Evolutionary conservation across 179 eudicot genomes (phyloP), one percentile per base, ranked within the genome.

Genomic region (Silene vulgaris): DNA sequence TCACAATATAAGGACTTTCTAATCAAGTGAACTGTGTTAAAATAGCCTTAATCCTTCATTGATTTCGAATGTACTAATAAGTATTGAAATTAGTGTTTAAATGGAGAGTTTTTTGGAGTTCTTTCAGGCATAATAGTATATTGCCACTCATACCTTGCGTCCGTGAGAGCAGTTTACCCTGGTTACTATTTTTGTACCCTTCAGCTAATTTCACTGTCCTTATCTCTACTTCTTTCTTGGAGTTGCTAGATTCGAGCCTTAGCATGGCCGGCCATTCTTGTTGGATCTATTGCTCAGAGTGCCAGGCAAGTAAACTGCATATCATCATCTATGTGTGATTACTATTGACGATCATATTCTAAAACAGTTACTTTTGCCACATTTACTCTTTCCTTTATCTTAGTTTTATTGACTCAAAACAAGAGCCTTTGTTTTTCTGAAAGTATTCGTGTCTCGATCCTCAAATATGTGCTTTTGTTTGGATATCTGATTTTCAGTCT

Each of bases 201-300:
- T 71, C 62, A 29, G 57, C 70, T 59, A 30, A 21, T 13, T 50
- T 23, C 28, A 13, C 21, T 57, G 60, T 3, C 28, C 45, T 57
- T 50, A 9, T 61, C 32, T n/a, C 64, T 64, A 9, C 52, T 35
- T 59, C 63, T 57, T 63, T 20, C 57, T 20, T 45, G 83, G 52
- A 28, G 28, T 69, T 84, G 62, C 76, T 60, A 96, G 99, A 91
- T 91, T 80, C 90, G 99, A 79, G 96, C 94, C 74, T 88, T 96
- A 79, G 97, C 98, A 74, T 96, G 99, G 99, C 99, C 99, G 72
- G 97, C 94, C 59, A 78, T 91, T 77, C 89, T 96, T 80, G 83
- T 91, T 80, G 98, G 99, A 77, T 89, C 86, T 85, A 87, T 96
- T 82, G 97, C 98, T 78, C 98, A 96, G 81, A 93, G 88, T 86